A percentile compares a stretch with the other conserved stretches of the same genome.
These are phyloP conservation scores for Helichrysum umbraculigerum DNA, from an alignment of 129 eudicot genomes.

Conservation along the genomic window DNA sequence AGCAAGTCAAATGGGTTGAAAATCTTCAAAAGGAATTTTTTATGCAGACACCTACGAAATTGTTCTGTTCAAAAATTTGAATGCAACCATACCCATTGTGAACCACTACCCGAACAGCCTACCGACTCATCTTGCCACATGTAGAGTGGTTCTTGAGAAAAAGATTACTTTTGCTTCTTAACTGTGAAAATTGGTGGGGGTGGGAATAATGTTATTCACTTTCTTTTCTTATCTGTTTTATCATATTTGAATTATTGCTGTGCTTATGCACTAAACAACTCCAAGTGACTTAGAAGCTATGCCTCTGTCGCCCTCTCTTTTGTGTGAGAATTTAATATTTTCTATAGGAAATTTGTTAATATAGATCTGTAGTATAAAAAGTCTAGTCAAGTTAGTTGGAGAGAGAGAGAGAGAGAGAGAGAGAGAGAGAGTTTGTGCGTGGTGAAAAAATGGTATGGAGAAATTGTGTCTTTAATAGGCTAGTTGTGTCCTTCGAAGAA, in stretches of 20 bases:
- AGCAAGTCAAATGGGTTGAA: not conserved
- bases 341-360: conserved; percentile 15
- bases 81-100: too few relatives aligned
- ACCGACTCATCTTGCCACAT: too few relatives aligned
- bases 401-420: too few relatives aligned
- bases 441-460: conserved; percentile 51
- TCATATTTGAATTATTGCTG: not conserved
- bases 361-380: conserved; percentile 33
- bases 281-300: conserved; percentile 30
- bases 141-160: too few relatives aligned
- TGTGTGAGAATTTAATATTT: not conserved
- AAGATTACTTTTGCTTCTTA: too few relatives aligned
- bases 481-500: conserved; percentile 37
- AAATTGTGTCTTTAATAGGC: conserved; percentile 43
- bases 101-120: too few relatives aligned
- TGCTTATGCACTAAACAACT: conserved; percentile 17
- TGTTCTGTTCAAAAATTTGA: not conserved
- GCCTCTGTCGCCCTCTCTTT: conserved; percentile 32
- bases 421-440: not conserved
- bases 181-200: not conserved
- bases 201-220: conserved; percentile 6
- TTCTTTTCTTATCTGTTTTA: not conserved
- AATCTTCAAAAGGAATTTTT: not conserved
- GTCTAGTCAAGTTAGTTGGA: conserved; percentile 28
- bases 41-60: not conserved